A percentile compares a stretch with the other conserved stretches of the same genome.
Evolutionary conservation across 345 rosid species (phyloP).

Genomic region (Eucalyptus polybractea): DNA sequence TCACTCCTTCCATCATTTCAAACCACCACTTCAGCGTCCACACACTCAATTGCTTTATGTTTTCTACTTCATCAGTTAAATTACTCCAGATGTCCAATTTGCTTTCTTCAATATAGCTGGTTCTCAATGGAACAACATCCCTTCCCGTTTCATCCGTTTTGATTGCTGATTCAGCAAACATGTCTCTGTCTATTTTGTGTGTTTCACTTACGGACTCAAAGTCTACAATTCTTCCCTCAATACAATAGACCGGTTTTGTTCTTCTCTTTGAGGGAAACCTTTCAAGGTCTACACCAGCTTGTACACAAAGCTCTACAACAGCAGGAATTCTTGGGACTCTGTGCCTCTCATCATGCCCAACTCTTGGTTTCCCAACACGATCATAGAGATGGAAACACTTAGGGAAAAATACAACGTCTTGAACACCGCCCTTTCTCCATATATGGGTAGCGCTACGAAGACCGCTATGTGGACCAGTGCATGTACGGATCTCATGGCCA

Average conservation of each 20-base stretch:
- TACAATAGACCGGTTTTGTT: constrained; percentile 65
- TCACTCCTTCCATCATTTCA: constrained; percentile 55
- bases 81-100: not conserved
- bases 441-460: constrained; percentile 57
- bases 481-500: constrained; percentile 77
- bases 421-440: constrained; percentile 59
- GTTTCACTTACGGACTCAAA: constrained; percentile 30
- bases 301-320: constrained; percentile 71
- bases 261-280: constrained; percentile 61
- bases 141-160: not conserved
- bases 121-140: not conserved
- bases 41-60: constrained; percentile 29
- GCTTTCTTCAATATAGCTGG: not conserved
- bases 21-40: constrained; percentile 54
- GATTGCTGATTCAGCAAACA: not conserved
- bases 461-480: constrained; percentile 64
- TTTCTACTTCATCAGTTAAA: not conserved
- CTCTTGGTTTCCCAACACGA: constrained; percentile 78
- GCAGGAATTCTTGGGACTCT: constrained; percentile 46
- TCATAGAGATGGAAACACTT: constrained; percentile 75
- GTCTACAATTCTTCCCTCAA: constrained; percentile 86
- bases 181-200: not conserved
- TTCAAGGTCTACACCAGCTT: constrained; percentile 66
- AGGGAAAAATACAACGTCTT: constrained; percentile 48
- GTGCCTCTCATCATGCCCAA: constrained; percentile 49